Percentiles rank a stretch among this genome's conserved stretches.
phyloP scores from a whole-genome alignment of 768 basidiomycete genomes.

The Favolaschia claudopus region DNA sequence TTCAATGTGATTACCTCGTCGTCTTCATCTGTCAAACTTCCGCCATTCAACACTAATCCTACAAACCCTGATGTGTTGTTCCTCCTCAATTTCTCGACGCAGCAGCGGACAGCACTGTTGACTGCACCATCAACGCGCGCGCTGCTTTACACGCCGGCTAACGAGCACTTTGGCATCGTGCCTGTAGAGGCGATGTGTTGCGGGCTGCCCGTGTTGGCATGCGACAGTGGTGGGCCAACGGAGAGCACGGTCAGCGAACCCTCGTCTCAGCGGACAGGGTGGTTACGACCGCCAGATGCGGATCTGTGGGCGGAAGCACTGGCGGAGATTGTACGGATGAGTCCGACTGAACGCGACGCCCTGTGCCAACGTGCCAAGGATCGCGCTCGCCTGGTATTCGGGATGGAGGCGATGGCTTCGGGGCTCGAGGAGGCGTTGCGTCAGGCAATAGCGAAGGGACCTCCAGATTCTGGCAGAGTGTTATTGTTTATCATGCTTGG shows the following conservation, averaged over 20 bases:
- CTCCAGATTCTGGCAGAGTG: conserved; percentile 28
- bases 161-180: conserved; percentile 98
- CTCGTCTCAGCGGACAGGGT: conserved; percentile 69
- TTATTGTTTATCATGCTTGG: conserved; percentile 14
- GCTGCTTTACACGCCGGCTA: conserved; percentile 90
- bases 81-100: conserved; percentile 89
- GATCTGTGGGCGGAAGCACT: conserved; percentile 78
- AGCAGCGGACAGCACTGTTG: conserved; percentile 85
- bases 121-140: conserved; percentile 69
- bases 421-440: conserved; percentile 62
- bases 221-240: conserved; percentile 86
- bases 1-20: conserved; percentile 9
- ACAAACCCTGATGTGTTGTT: conserved; percentile 74
- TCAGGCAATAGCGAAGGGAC: conserved; percentile 65
- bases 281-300: conserved; percentile 70
- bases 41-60: conserved; percentile 48
- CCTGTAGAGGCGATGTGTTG: conserved; percentile 96
- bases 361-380: conserved; percentile 63
- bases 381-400: conserved; percentile 73
- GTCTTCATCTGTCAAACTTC: conserved; percentile 34
- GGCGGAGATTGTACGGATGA: conserved; percentile 59
- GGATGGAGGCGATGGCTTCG: conserved; percentile 77
- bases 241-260: conserved; percentile 71
- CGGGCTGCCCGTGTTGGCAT: conserved; percentile 89
- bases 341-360: conserved; percentile 47